Evolutionary conservation across 108 stramenopile genomes (phyloP), one percentile per base, ranked within the genome.

Genomic region (Hondaea fermentalgiana): DNA sequence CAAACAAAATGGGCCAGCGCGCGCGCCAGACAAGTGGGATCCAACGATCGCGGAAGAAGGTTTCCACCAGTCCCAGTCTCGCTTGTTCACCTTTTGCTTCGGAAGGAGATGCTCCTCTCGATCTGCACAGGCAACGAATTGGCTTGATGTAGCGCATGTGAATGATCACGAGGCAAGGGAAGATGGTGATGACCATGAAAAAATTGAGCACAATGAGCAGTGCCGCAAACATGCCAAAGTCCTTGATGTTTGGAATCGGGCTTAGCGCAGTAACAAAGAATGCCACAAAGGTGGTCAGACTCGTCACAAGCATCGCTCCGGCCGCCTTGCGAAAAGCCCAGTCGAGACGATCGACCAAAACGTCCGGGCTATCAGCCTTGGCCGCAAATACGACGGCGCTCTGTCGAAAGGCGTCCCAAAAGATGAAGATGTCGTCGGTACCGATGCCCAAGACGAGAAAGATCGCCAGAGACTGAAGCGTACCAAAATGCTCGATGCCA

Each of bases 381-480:
- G 3, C 2, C 10, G 45, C 76, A 25, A 83, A 47, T 6, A 83
- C n/a, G 16, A 53, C 49, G 14, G 51, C 49, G 49, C 49, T 53
- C 49, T 83, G 76, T 45, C 49, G 45, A 45, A 53, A 57, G 57
- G 72, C 72, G 42, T 57, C 57, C 72, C 89, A 60, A 88, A 88
- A 89, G 28, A 83, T 83, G 51, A 83, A 83, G 23, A 88, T 57
- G 72, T 89, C 89, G 88, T 91, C 91, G 5, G 89, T 55, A 35
- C 91, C 91, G n/a, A 91, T 88, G 23, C 91, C 91, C 29, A 89
- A 29, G 5, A 91, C 58, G 25, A 91, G 59, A 89, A 92, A 92
- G 14, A 92, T 69, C 16, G 60, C 72, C 23, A 92, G 60, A 6
- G 44, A 5, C 29, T 92, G 88, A 43, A 92, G 64, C 23, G 55